Conservation (phyloP, 768 basidiomycete species). For the Galerina sulciceps region DNA sequence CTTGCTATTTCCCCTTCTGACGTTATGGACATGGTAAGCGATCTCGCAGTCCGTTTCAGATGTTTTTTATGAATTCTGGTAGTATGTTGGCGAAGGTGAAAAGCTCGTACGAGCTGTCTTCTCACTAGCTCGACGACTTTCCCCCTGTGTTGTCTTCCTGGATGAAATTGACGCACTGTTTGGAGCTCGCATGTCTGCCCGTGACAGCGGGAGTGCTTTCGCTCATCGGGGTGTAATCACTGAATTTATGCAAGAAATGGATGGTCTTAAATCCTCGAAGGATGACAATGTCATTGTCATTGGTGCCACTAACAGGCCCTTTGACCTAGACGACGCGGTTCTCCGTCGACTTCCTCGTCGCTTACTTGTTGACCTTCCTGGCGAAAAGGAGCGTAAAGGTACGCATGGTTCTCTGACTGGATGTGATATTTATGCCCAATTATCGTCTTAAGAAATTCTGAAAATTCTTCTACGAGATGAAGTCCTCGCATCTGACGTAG, state of each 20-base stretch:
- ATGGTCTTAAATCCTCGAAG: conserved; percentile 80
- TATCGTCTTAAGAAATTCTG: conserved; percentile 67
- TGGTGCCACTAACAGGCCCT: conserved; percentile 92
- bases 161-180: conserved; percentile 96
- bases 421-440: conserved; percentile 6
- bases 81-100: conserved; percentile 91
- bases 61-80: neutral
- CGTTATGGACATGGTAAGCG: conserved; percentile 90
- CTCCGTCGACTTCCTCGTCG: conserved; percentile 86
- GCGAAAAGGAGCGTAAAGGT: conserved; percentile 86
- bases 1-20: conserved; percentile 88
- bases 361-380: conserved; percentile 87
- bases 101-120: conserved; percentile 91
- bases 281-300: conserved; percentile 89
- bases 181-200: conserved; percentile 78
- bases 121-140: conserved; percentile 79
- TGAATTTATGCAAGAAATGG: conserved; percentile 97
- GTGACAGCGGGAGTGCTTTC: conserved; percentile 77
- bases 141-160: conserved; percentile 92
- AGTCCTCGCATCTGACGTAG: conserved; percentile 63
- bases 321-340: conserved; percentile 91
- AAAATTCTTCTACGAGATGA: conserved; percentile 89
- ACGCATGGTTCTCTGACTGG: conserved; percentile 21
- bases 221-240: conserved; percentile 90
- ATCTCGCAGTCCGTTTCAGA: neutral